Evolutionary conservation across 78 protist species (phyloP).

Genomic region (Cyanophora paradoxa): DNA sequence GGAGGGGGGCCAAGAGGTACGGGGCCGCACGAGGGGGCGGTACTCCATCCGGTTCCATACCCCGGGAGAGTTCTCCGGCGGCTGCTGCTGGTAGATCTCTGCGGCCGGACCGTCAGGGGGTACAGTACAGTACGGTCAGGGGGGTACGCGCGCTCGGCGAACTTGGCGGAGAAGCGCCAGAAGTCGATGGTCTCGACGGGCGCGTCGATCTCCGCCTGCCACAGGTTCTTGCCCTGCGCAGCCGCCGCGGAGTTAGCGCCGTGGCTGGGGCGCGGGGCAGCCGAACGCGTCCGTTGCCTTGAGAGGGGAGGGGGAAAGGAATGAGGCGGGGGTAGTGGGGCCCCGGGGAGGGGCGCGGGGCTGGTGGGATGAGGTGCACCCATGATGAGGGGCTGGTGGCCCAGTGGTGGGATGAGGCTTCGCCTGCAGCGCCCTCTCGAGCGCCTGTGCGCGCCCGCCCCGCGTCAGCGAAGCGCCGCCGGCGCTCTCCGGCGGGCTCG

Average conservation of each 20-base stretch:
- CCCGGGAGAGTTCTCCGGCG: slow-evolving; percentile 47
- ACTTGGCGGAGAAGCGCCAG: slow-evolving; percentile 73
- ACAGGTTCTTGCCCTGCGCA: slow-evolving; percentile 18
- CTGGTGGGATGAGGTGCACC: slow-evolving; percentile 46
- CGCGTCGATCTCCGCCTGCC: slow-evolving; percentile 88
- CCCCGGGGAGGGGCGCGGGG: slow-evolving; percentile 19
- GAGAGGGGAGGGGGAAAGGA: too few species aligned
- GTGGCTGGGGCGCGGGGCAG: too few species aligned
- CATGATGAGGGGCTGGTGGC: slow-evolving; percentile 80
- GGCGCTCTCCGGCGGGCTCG: too few species aligned
- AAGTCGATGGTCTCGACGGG: slow-evolving; percentile 83
- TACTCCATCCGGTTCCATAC: slow-evolving; percentile 80
- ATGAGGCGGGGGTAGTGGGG: too few species aligned
- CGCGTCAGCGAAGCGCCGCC: not conserved
- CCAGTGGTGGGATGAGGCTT: slow-evolving; percentile 62
- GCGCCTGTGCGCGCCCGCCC: slow-evolving; percentile 48
- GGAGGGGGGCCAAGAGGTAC: too few species aligned
- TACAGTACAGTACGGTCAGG: not conserved
- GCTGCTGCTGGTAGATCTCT: slow-evolving; percentile 80
- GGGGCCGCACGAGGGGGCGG: too few species aligned
- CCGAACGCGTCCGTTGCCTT: slow-evolving; percentile 61
- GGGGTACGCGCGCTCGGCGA: slow-evolving; percentile 32
- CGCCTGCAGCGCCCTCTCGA: too few species aligned
- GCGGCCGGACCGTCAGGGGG: not conserved
- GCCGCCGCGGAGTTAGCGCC: not conserved